Evolutionary conservation across 768 basidiomycete genomes (phyloP).

Genomic region (Dentipellis sp.): DNA sequence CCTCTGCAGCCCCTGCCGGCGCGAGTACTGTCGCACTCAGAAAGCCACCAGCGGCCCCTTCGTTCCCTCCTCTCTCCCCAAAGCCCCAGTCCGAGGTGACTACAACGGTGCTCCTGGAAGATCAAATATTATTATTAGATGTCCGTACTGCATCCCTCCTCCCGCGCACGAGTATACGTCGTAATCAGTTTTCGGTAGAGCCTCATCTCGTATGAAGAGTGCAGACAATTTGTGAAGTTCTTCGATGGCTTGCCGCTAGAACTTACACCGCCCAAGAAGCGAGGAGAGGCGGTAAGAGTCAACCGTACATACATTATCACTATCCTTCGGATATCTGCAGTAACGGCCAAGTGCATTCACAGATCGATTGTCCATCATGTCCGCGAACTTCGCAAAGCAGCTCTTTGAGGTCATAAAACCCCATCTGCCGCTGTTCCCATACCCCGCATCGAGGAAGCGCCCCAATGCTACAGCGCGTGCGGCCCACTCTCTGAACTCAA

Average conservation of each 20-base stretch:
- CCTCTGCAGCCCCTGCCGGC: neutral
- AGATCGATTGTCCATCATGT: conserved; percentile 59
- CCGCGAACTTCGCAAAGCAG: conserved; percentile 45
- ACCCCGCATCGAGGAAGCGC: conserved; percentile 24
- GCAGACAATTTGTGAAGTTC: conserved; percentile 48
- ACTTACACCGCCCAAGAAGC: conserved; percentile 61
- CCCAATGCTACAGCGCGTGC: conserved; percentile 21
- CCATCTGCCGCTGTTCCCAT: conserved; percentile 50
- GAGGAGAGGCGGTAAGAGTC: conserved; percentile 61
- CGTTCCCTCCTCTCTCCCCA: neutral
- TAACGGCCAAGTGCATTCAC: neutral
- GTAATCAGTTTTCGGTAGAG: conserved; percentile 26
- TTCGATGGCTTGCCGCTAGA: conserved; percentile 52
- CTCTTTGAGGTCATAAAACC: conserved; percentile 42
- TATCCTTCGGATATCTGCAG: neutral
- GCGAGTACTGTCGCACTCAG: neutral
- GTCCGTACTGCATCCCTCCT: conserved; percentile 22
- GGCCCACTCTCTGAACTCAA: conserved; percentile 59
- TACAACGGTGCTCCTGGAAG: conserved; percentile 35
- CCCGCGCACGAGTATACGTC: neutral
- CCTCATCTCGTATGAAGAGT: conserved; percentile 50
- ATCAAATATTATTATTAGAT: conserved; percentile 56
- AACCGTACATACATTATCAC: conserved; percentile 41
- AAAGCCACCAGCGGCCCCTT: neutral
- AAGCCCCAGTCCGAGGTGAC: neutral